A percentile compares a stretch with the other conserved stretches of the same genome.
Evolutionary conservation across 176 grass and related monocot species (phyloP).

Genomic region (Oryza meridionalis): DNA sequence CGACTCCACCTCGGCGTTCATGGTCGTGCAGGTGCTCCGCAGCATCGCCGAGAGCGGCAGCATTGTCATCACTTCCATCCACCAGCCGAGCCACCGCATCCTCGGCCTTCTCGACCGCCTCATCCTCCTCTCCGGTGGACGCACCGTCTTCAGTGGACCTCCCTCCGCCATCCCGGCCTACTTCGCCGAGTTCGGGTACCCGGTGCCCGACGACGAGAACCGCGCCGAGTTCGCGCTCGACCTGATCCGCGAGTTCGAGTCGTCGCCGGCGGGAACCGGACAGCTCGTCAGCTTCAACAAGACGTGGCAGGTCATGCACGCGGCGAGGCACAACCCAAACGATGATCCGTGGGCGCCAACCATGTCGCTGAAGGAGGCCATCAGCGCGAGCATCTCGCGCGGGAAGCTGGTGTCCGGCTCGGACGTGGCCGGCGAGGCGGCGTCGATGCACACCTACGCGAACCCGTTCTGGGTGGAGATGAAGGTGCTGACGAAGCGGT

Average conservation of each 20-base stretch:
- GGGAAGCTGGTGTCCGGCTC: slow-evolving; percentile 78
- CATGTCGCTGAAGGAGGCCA: slow-evolving; percentile 78
- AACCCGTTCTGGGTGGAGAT: slow-evolving; percentile 95
- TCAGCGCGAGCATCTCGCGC: slow-evolving; percentile 76
- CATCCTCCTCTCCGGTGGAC: slow-evolving; percentile 73
- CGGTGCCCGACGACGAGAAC: slow-evolving; percentile 80
- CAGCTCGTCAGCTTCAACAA: slow-evolving; percentile 75
- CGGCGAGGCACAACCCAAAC: background rate
- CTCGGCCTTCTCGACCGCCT: slow-evolving; percentile 75
- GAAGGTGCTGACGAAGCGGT: slow-evolving; percentile 69
- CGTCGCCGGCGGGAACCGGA: slow-evolving; percentile 55
- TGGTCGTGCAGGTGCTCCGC: slow-evolving; percentile 90
- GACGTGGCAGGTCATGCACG: slow-evolving; percentile 54
- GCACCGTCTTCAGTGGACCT: slow-evolving; percentile 65
- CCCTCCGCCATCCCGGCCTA: slow-evolving; percentile 56
- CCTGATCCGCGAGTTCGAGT: slow-evolving; percentile 73
- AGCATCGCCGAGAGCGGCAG: slow-evolving; percentile 80
- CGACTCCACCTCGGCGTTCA: slow-evolving; percentile 93
- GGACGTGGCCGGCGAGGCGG: slow-evolving; percentile 50
- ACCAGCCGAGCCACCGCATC: slow-evolving; percentile 88
- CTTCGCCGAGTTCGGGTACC: slow-evolving; percentile 71
- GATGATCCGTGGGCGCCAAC: slow-evolving; percentile 1
- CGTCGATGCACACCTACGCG: slow-evolving; percentile 65
- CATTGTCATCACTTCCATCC: slow-evolving; percentile 92
- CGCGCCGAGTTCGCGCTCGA: slow-evolving; percentile 91